phyloP scores from a whole-genome alignment of 140 eudicot genomes.

The Cichorium intybus region DNA sequence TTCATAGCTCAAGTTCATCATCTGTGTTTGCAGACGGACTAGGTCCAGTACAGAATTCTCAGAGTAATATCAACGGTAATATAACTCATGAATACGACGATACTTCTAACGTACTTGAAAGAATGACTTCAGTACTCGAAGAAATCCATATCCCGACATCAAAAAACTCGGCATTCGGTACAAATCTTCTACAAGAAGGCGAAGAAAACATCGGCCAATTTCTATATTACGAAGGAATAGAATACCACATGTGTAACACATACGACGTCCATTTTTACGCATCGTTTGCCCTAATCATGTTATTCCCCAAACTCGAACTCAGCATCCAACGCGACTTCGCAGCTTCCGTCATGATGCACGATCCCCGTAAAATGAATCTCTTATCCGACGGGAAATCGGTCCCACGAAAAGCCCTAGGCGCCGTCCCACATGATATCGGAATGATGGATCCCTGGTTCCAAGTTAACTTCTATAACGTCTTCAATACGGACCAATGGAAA shows the following conservation, averaged over 20 bases:
- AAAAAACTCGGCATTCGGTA: conserved; percentile 67
- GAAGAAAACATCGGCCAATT: conserved; percentile 97
- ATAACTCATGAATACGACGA: conserved; percentile 46
- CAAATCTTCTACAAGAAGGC: conserved; percentile 66
- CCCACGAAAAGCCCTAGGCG: conserved; percentile 81
- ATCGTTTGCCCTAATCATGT: conserved; percentile 70
- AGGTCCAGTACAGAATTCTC: conserved; percentile 49
- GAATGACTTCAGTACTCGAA: conserved; percentile 64
- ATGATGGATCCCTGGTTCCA: conserved; percentile 96
- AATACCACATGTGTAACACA: conserved; percentile 93
- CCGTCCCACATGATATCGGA: conserved; percentile 99
- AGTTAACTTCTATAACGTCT: conserved; percentile 69
- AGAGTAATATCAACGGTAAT: neutral
- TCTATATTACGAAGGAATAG: conserved; percentile 86
- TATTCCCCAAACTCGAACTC: conserved; percentile 91
- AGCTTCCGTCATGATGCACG: conserved; percentile 96
- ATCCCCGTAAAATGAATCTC: conserved; percentile 70
- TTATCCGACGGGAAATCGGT: conserved; percentile 63
- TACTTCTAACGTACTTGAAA: conserved; percentile 62
- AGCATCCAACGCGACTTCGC: conserved; percentile 98
- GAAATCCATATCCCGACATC: conserved; percentile 61
- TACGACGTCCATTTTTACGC: conserved; percentile 97
- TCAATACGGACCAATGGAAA: conserved; percentile 88
- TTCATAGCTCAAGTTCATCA: neutral
- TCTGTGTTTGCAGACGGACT: conserved; percentile 63